Evolutionary conservation across 2,329 filamentous ascomycete species (phyloP), one percentile per base, ranked within the genome.

Genomic region (Neocatenulostroma microsporum): DNA sequence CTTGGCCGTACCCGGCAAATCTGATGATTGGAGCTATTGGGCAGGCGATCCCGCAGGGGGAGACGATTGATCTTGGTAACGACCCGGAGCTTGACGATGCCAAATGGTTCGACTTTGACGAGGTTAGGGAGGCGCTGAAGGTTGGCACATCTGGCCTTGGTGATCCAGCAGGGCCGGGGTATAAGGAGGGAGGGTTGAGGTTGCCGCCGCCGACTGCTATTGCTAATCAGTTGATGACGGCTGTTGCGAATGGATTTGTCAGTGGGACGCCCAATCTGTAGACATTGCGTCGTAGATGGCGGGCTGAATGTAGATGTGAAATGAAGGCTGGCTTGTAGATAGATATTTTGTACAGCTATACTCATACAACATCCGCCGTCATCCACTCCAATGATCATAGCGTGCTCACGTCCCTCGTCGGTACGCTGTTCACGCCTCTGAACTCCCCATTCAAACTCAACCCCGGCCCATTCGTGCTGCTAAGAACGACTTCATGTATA

Each of bases 51-150:
- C 82, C 84, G 0, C 46, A 51, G 6, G 85, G 85, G 18, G 91
- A 98, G 70, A 73, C 63, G 21, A 87, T 98, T 34, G 74, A 79
- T 52, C 66, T 98, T 3, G 79, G 83, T 11, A 83, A 96, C 60
- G 91, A 98, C 58, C 84, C 85, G 0, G 91, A 98, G 67, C 62
- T 98, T 44, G 85, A 94, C 56, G 76, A 83, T 61, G 91, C 91
- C 3, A 82, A 78, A 59, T 98, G 91, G 91, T 89, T 89, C 53
- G 64, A 74, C 1, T 66, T 93, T 21, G 85, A 86, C 1, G 87
- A 94, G 62, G 77, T 94, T 2, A 69, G 78, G 53, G 75, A 82
- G 54, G 89, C 86, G 1, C 62, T 96, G 56, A 63, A 64, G 39
- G 66, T 74, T 7, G 82, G 84, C 0, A 77, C 77, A 1, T 81